Evolutionary conservation across 2,329 filamentous ascomycete genomes (phyloP).

Genomic region (Juglanconis sp.): DNA sequence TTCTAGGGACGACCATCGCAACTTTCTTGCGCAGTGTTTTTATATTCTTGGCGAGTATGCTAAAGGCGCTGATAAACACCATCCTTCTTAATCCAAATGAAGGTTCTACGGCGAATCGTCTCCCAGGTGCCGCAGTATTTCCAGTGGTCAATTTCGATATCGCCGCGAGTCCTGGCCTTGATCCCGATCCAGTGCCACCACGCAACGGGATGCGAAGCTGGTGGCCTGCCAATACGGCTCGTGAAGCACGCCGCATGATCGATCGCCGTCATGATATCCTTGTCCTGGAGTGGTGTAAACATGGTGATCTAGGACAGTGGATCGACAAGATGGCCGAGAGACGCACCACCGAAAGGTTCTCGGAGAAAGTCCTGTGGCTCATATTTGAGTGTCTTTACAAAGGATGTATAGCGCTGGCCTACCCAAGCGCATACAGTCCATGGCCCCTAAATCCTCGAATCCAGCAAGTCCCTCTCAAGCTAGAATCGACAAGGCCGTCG

Average conservation of each 20-base stretch:
- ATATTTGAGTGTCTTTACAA: constrained; percentile 6
- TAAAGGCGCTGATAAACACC: neutral
- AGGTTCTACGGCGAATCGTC: no score
- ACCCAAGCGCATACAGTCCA: neutral
- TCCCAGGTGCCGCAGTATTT: no score
- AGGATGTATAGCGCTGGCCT: neutral
- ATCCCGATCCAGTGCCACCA: no score
- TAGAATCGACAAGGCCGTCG: neutral
- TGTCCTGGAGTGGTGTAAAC: neutral
- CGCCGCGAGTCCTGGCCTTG: no score
- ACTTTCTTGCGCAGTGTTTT: no score
- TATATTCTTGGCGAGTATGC: no score
- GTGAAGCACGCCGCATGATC: neutral
- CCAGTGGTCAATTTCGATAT: no score
- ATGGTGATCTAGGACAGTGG: constrained; percentile 1
- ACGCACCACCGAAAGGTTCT: neutral
- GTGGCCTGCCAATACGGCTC: no score
- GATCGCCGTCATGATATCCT: neutral
- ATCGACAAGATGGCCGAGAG: neutral
- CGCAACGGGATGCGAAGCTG: no score
- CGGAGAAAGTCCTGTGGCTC: neutral
- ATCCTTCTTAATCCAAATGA: neutral
- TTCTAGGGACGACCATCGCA: no score
- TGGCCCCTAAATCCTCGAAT: neutral
- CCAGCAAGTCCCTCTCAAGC: neutral